Evolutionary conservation across 2,329 filamentous ascomycete genomes (phyloP).

Genomic region (Fusarium pseudocircinatum): DNA sequence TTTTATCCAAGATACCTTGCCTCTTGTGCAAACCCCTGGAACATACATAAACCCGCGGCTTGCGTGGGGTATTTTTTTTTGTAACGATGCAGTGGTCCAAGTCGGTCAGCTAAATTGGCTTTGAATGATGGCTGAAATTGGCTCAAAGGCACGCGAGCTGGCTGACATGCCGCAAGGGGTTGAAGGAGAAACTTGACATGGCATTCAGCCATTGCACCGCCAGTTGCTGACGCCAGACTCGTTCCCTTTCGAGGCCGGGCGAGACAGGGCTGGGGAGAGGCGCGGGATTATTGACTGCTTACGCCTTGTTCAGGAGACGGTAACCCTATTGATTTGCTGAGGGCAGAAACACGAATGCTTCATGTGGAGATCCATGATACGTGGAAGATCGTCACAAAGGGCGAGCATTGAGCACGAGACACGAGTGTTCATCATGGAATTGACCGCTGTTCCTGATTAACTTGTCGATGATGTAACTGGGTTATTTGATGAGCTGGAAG

Average conservation of each 20-base stretch:
- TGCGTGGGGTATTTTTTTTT: constrained; percentile 23
- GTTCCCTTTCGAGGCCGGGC: constrained; percentile 12
- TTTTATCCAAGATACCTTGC: background rate
- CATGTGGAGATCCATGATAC: constrained; percentile 30
- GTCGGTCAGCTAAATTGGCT: constrained; percentile 28
- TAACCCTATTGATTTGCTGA: constrained; percentile 21
- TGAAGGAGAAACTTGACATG: constrained; percentile 8
- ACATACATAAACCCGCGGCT: constrained; percentile 12
- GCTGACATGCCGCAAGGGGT: background rate
- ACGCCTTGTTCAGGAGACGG: constrained; percentile 12
- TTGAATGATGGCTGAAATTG: constrained; percentile 26
- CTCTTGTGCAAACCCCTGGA: background rate
- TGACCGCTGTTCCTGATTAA: constrained; percentile 24
- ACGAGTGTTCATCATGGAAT: constrained; percentile 9
- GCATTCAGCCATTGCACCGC: constrained; percentile 9
- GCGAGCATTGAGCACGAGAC: background rate
- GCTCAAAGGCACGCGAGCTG: constrained; percentile 32
- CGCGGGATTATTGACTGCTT: constrained; percentile 23
- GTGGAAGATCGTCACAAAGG: constrained; percentile 26
- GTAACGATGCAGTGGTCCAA: constrained; percentile 1
- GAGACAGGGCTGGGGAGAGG: constrained; percentile 31
- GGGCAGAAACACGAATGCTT: constrained; percentile 17
- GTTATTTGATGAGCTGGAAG: constrained; percentile 17
- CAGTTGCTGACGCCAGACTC: constrained; percentile 7
- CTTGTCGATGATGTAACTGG: constrained; percentile 23